Evolutionary conservation across 306 rosid genomes (phyloP).

Genomic region (Prunus davidiana): DNA sequence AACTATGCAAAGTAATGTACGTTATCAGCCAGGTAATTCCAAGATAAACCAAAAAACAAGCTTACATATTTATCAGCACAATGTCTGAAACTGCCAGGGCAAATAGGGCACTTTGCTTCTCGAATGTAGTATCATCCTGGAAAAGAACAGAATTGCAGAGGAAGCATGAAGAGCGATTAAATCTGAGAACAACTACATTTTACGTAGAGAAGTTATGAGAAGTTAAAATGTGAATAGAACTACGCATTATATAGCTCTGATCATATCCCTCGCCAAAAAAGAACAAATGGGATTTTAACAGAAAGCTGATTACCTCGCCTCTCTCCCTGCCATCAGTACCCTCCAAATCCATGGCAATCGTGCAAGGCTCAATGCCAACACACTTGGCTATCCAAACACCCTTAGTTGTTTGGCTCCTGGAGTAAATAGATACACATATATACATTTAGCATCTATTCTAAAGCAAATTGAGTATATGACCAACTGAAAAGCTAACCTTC

Average conservation of each 20-base stretch:
- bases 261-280: neutral
- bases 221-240: neutral
- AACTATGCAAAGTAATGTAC: neutral
- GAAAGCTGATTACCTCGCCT: slow-evolving; percentile 66
- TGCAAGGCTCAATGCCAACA: slow-evolving; percentile 70
- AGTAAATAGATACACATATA: slow-evolving; percentile 1
- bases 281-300: neutral
- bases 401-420: slow-evolving; percentile 83
- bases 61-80: slow-evolving; percentile 78
- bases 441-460: neutral
- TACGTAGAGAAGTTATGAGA: neutral
- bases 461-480: neutral
- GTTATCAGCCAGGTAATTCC: neutral
- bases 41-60: neutral
- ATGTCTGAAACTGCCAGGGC: slow-evolving; percentile 79
- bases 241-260: neutral
- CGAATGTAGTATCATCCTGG: slow-evolving; percentile 91
- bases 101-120: slow-evolving; percentile 85
- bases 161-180: neutral
- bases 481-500: slow-evolving; percentile 44
- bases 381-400: slow-evolving; percentile 93
- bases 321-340: slow-evolving; percentile 99
- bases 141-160: slow-evolving; percentile 9
- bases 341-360: slow-evolving; percentile 94
- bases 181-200: neutral